Base-by-base conservation (phyloP, 202 grass and related monocot genomes). In the Carex arenaria region DNA sequence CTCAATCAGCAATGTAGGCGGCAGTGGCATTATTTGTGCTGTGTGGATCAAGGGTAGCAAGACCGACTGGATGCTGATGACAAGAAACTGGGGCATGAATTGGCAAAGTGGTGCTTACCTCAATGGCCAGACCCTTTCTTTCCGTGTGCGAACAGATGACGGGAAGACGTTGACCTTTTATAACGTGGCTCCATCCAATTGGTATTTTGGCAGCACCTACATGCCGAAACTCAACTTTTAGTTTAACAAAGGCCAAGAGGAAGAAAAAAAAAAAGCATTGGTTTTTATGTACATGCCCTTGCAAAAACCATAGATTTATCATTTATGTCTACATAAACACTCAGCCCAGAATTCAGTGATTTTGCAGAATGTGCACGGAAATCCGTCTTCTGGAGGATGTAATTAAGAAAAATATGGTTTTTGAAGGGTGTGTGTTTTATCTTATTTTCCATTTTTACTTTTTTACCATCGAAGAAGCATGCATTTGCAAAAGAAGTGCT, bases 21-120 rank as follows among this genome's bases (percentile, higher is more conserved):
- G 60, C 20, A 82, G 79, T 26, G 79, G 79, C 19, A 38, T 82
- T 18, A 31, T 82, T 34, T 10, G 68, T 49, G 74, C 31, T 17
- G 74, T 78, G 23, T 60, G 74, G 51, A 78, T 78, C 4, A 93
- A 89, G 80, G 90, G 93, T 84, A 52, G 84, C 69, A 70, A 84
- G 72, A 90, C 90, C 13, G 88, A 84, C 47, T 95, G 90, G 90
- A 68, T 95, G 93, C 82, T 86, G 67, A 86, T 95, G 90, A 87
- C 90, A 8, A 85, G 90, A 64, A 95, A 95, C 85, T 95, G 93
- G 93, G 90, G 93, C 79, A 90, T 92, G 90, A 93, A 89, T 69
- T 95, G 93, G 93, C 88, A 92, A 78, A 81, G 73, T 64, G 89
- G 81, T 22, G 79, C 81, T 2, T 82, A 61, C 30, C 87, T 93